Evolutionary conservation across 2,329 filamentous ascomycete genomes (phyloP), one percentile per base, ranked within the genome.

Genomic region (Pezizomycotina sp.): DNA sequence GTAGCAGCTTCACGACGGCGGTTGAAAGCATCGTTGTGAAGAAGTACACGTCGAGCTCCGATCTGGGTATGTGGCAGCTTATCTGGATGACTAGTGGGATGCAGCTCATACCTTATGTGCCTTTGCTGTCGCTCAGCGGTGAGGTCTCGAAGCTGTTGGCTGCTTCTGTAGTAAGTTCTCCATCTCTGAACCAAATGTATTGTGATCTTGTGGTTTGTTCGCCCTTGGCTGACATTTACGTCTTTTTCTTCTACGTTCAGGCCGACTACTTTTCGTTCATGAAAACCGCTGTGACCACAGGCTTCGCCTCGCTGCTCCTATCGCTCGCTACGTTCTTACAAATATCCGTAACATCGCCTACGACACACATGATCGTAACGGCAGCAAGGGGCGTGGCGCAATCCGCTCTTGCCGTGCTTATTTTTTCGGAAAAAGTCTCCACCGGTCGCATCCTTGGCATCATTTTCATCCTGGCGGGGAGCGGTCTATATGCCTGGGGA

Each of bases 361-460:
- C 38, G 4, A 42, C 38, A 15, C 38, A 42, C 24, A 42, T 42
- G 38, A 42, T 42, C 28, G 38, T 42, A 14, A 42, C 38, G 10
- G 38, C 38, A n/a, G 38, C 38, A 7, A 22, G 38, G 6, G 38
- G 38, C 3, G 38, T 42, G 10, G 38, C 38, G 26, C 38, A 42
- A 28, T 31, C 21, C 13, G 38, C 7, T 9, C 28, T 42, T 8
- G 38, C 38, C 10, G 38, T 42, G 2, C 20, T 39, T 10, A 31
- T 42, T 2, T 20, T 42, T 3, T 6, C 22, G 5, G 38, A 42
- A 24, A 26, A n/a, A 9, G 35, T 42, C 10, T 38, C 35, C 4
- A 27, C 35, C 8, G 38, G 38, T 9, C 14, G 38, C 2, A 21
- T 38, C 4, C 10, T 9, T 20, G 23, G 38, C 15, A 42, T 42